phyloP scores from a whole-genome alignment of 495 filamentous ascomycete species.

The Coniosporium apollinis region DNA sequence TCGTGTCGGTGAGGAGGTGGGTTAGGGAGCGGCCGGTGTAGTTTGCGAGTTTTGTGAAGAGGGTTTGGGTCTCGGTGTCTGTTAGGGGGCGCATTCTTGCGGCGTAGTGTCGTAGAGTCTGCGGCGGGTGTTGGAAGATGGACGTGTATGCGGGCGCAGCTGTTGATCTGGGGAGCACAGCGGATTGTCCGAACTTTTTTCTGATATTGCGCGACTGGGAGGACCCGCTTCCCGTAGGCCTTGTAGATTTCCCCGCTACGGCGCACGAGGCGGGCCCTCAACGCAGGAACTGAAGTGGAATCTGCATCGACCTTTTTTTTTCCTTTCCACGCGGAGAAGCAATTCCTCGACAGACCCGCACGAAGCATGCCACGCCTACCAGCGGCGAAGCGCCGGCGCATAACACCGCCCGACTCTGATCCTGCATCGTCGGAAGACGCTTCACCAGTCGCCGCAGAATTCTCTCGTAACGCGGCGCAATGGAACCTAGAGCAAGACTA shows the following conservation, averaged over 20 bases:
- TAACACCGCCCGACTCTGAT: slow-evolving; percentile 30
- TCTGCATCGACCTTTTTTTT: too few species aligned
- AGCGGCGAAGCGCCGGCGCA: slow-evolving; percentile 34
- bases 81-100: slow-evolving; percentile 18
- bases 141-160: not conserved
- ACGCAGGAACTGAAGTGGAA: too few species aligned
- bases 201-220: too few species aligned
- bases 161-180: not conserved
- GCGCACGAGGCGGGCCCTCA: too few species aligned
- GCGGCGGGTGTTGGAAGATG: not conserved
- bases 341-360: not conserved
- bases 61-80: slow-evolving; percentile 21
- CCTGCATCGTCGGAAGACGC: not conserved
- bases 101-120: not conserved
- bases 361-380: slow-evolving; percentile 29
- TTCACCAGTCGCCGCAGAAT: not conserved
- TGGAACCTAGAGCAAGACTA: slow-evolving; percentile 93
- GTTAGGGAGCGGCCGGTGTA: slow-evolving; percentile 69
- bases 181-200: not conserved
- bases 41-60: slow-evolving; percentile 72
- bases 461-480: slow-evolving; percentile 14
- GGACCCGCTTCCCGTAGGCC: too few species aligned
- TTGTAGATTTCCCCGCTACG: too few species aligned
- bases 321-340: too few species aligned
- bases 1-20: slow-evolving; percentile 57